A percentile compares a stretch with the other conserved stretches of the same genome.
phyloP scores from a whole-genome alignment of 148 eudicot genomes.

The Rhododendron vialii region DNA sequence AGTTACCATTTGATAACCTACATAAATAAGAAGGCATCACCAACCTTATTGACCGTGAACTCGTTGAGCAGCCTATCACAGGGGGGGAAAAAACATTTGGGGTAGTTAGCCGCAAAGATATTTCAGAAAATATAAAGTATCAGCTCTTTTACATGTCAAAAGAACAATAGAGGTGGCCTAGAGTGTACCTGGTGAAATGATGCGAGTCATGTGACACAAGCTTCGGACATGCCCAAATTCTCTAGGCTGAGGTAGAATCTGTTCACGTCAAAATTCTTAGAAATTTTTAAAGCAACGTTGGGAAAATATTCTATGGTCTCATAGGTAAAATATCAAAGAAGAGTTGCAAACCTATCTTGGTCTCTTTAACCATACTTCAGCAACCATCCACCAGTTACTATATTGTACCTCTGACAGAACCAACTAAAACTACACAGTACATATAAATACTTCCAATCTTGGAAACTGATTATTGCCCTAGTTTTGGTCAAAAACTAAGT shows the following conservation, averaged over 20 bases:
- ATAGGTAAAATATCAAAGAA: neutral
- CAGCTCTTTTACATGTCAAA: neutral
- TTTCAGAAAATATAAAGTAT: neutral
- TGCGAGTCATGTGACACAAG: conserved; percentile 17
- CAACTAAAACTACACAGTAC: neutral
- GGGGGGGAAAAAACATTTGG: neutral
- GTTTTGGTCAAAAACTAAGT: neutral
- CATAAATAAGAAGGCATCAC: conserved; percentile 6
- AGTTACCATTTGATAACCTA: neutral
- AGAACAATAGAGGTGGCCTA: neutral
- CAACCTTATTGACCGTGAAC: conserved; percentile 31
- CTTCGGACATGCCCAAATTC: conserved; percentile 21
- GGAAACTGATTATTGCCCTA: neutral
- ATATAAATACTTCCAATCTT: neutral
- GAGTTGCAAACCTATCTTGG: neutral
- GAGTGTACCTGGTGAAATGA: conserved; percentile 26
- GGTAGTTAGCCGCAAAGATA: neutral
- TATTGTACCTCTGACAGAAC: neutral
- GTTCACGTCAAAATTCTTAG: conserved; percentile 6
- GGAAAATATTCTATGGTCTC: neutral
- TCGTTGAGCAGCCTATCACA: conserved; percentile 26
- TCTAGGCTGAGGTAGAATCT: conserved; percentile 16
- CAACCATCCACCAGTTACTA: neutral
- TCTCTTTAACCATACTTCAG: neutral
- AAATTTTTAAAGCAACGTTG: neutral